A percentile compares a stretch with the other conserved stretches of the same genome.
phyloP scores from a whole-genome alignment of 345 rosid species.

The Limnanthes douglasii region DNA sequence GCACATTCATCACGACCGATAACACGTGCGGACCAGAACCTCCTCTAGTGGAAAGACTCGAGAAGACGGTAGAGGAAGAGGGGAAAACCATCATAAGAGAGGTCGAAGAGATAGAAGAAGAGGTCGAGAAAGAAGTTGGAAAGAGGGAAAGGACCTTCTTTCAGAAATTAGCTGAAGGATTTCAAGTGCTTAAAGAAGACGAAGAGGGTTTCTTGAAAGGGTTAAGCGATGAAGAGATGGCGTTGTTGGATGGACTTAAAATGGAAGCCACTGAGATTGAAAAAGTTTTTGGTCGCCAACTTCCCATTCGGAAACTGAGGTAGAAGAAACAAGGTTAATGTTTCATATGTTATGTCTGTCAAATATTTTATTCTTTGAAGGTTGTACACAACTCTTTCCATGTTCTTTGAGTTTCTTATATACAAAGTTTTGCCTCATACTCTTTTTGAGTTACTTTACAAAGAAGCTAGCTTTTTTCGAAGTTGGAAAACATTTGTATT shows the following conservation, averaged over 20 bases:
- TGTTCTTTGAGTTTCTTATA: too few relatives aligned
- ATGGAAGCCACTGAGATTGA: slow-evolving; percentile 84
- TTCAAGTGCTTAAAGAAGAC: slow-evolving; percentile 47
- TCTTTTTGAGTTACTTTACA: too few relatives aligned
- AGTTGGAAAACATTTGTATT: too few relatives aligned
- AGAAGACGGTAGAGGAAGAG: slow-evolving; percentile 85
- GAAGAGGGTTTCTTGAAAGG: slow-evolving; percentile 49
- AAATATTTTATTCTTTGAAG: too few relatives aligned
- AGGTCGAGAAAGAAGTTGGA: slow-evolving; percentile 24
- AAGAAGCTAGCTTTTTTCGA: too few relatives aligned
- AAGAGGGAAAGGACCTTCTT: slow-evolving; percentile 49
- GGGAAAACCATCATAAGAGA: slow-evolving; percentile 52
- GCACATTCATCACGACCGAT: slow-evolving; percentile 45
- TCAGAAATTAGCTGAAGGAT: slow-evolving; percentile 64
- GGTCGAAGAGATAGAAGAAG: slow-evolving; percentile 37
- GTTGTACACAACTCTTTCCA: too few relatives aligned
- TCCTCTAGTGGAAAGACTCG: slow-evolving; percentile 78
- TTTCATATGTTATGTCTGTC: too few relatives aligned
- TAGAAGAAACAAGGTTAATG: too few relatives aligned
- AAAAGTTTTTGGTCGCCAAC: slow-evolving; percentile 54
- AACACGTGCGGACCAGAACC: slow-evolving; percentile 90
- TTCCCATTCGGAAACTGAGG: slow-evolving; percentile 64
- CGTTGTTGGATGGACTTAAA: slow-evolving; percentile 39
- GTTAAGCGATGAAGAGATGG: slow-evolving; percentile 72
- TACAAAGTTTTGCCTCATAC: too few relatives aligned